A percentile compares a stretch with the other conserved stretches of the same genome.
Evolutionary conservation across 805 yeast genomes (phyloP).

Genomic region (Pichia membranifaciens): DNA sequence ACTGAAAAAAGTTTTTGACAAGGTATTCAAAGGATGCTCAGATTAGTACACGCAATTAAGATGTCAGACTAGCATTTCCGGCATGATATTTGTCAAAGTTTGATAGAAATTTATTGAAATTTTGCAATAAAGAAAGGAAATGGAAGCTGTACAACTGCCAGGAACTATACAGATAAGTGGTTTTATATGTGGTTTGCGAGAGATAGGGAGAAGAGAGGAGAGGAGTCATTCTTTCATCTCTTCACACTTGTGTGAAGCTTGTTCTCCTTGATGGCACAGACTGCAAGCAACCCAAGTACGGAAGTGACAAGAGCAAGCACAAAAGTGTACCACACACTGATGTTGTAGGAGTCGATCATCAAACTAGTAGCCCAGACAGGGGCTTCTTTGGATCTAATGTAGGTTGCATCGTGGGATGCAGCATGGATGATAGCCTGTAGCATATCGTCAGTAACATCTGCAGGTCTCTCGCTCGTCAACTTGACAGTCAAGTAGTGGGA

Average conservation of each 20-base stretch:
- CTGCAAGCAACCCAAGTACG: slow-evolving; percentile 34
- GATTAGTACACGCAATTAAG: no score
- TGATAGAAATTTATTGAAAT: no score
- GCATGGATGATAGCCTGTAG: slow-evolving; percentile 41
- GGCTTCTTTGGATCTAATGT: slow-evolving; percentile 39
- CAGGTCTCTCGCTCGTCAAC: slow-evolving; percentile 31
- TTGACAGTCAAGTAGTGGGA: slow-evolving; percentile 23
- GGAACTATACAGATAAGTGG: no score
- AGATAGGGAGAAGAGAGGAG: no score
- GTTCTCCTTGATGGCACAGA: slow-evolving; percentile 52
- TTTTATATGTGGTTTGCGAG: no score
- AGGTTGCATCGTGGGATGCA: slow-evolving; percentile 54
- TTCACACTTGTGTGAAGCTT: slow-evolving; percentile 47
- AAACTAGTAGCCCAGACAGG: slow-evolving; percentile 46
- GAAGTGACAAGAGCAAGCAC: slow-evolving; percentile 37
- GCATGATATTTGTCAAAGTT: no score
- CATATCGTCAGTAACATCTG: slow-evolving; percentile 32
- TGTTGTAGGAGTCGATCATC: slow-evolving; percentile 45
- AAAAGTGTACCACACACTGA: slow-evolving; percentile 50
- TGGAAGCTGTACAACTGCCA: no score
- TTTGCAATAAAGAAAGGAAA: no score
- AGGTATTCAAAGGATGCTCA: no score
- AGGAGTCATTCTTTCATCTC: slow-evolving; percentile 25
- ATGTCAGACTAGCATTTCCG: no score
- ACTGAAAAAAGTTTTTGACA: no score